Evolutionary conservation across 2,329 filamentous ascomycete genomes (phyloP), one percentile per base, ranked within the genome.

Genomic region (Cercospora janseana): DNA sequence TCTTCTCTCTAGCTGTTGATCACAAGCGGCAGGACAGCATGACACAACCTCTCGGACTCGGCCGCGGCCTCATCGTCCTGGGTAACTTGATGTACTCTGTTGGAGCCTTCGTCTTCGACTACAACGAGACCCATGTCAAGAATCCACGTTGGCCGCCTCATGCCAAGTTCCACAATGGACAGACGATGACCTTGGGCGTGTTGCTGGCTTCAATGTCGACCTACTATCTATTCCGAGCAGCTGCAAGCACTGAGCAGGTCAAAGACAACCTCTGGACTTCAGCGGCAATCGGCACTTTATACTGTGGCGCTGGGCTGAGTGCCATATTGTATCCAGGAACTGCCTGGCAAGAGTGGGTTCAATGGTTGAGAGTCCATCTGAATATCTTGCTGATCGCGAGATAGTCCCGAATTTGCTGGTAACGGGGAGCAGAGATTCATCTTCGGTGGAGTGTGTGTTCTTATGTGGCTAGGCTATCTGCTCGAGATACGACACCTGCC

Each of bases 131-230:
- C 2, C 75, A 77, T 63, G 65, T 78, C 51, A 63, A 66, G 45
- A 77, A 79, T 57, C 73, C 74, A 0, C 60, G 62, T 44, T 79
- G 75, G 75, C 70, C 74, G 1, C 73, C 74, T 0, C 75, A 79
- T 60, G 75, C 75, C 4, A 70, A 70, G 49, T 79, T 77, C 65
- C 75, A 79, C 65, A 78, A 77, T 56, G 75, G 58, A 1, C 76
- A 79, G 60, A 78, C 75, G 6, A 77, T 79, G 74, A 69, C 68
- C 1, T 69, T 75, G 41, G 74, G 74, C 1, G 56, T 74, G 0
- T 49, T 67, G 8, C 66, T 76, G 7, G 69, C 70, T n/a, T 44
- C 69, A 4, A 47, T 64, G 1, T 71, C 67, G 6, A 49, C 71
- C 0, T 76, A 71, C 55, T 71, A 68, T 45, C 58, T 65, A 4